These are phyloP conservation scores for Scheffersomyces illinoinensis DNA, from an alignment of 1,139 yeast species.

Conservation along the genomic window DNA sequence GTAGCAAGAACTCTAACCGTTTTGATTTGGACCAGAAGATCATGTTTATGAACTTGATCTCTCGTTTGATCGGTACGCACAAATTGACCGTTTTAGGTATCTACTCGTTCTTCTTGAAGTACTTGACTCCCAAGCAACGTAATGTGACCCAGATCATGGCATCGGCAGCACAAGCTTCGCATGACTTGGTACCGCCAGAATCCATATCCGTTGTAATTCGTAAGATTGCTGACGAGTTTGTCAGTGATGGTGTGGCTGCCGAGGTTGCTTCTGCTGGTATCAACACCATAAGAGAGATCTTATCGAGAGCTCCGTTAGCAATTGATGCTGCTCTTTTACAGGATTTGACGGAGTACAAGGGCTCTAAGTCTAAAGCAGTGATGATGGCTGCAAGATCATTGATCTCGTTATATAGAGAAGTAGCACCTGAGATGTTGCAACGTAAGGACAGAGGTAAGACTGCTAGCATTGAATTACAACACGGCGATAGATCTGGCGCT, in stretches of 20 bases:
- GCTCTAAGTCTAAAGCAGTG: slow-evolving; percentile 91
- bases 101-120: slow-evolving; percentile 84
- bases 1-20: slow-evolving; percentile 63
- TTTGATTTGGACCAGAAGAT: slow-evolving; percentile 88
- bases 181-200: slow-evolving; percentile 96
- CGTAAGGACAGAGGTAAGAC: slow-evolving; percentile 90
- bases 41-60: slow-evolving; percentile 79
- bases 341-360: slow-evolving; percentile 86
- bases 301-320: slow-evolving; percentile 91
- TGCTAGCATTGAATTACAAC: slow-evolving; percentile 78
- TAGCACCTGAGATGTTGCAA: slow-evolving; percentile 93
- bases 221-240: slow-evolving; percentile 95
- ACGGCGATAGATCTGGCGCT: slow-evolving; percentile 41
- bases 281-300: slow-evolving; percentile 89
- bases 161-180: slow-evolving; percentile 94
- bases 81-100: slow-evolving; percentile 87
- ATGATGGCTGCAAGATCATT: slow-evolving; percentile 93
- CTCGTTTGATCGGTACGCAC: slow-evolving; percentile 91
- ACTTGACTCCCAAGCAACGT: slow-evolving; percentile 88
- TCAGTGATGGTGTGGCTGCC: slow-evolving; percentile 96
- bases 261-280: slow-evolving; percentile 98
- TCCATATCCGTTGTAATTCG: slow-evolving; percentile 74
- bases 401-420: slow-evolving; percentile 82
- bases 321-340: slow-evolving; percentile 84
- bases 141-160: slow-evolving; percentile 97